These are phyloP conservation scores for Apiospora malaysiana DNA, from an alignment of 2,329 filamentous ascomycete species.

Conservation along the genomic window DNA sequence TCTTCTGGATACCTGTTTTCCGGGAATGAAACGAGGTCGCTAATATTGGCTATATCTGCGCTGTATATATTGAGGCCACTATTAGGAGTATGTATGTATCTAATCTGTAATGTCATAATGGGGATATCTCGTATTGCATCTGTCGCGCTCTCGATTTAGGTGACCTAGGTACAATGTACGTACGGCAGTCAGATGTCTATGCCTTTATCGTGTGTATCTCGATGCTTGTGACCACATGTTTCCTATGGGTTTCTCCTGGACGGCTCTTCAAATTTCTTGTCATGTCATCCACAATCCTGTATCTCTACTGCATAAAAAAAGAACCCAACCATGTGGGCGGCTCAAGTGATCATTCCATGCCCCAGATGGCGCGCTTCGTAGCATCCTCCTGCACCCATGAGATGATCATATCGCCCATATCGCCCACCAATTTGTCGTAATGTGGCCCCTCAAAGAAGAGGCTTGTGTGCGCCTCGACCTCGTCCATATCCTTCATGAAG, in stretches of 20 bases:
- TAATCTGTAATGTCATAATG: constrained; percentile 1
- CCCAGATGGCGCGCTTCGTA: constrained; percentile 48
- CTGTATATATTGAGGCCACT: constrained; percentile 1
- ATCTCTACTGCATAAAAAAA: background rate
- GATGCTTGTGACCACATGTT: background rate
- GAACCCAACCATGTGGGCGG: background rate
- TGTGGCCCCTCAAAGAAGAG: constrained; percentile 77
- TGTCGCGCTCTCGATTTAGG: background rate
- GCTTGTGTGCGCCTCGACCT: constrained; percentile 84
- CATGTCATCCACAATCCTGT: background rate
- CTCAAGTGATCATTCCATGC: constrained; percentile 29
- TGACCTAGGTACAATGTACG: background rate
- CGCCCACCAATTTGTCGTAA: constrained; percentile 78
- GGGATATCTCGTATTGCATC: background rate
- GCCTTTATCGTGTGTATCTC: background rate
- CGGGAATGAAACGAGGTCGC: background rate
- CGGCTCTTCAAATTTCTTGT: background rate
- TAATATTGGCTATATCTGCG: background rate
- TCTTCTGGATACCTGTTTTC: background rate
- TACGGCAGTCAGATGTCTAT: background rate
- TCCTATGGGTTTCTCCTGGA: background rate
- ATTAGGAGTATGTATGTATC: background rate
- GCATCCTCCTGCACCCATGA: constrained; percentile 72
- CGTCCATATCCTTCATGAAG: constrained; percentile 82
- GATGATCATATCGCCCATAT: constrained; percentile 70